Conservation (phyloP, 2,329 filamentous ascomycete species). For the Xylaria polymorpha region DNA sequence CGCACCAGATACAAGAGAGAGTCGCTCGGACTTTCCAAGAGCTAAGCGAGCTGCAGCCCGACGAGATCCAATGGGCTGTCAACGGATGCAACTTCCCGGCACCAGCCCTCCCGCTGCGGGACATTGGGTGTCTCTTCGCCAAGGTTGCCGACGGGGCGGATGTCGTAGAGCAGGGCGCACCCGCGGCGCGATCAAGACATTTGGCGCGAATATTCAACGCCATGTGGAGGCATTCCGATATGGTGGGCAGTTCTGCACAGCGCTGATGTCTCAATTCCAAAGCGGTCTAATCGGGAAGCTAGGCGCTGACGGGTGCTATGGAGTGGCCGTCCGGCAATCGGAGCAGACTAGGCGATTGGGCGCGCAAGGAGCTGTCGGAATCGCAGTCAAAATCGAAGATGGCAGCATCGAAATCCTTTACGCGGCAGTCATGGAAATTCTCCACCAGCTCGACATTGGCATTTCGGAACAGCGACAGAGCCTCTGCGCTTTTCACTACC, state of each 20-base stretch:
- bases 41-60: neutral
- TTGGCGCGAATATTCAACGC: neutral
- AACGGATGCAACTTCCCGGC: neutral
- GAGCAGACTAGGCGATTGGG: neutral
- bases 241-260: neutral
- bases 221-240: neutral
- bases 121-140: neutral
- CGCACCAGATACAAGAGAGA: neutral
- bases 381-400: conserved; percentile 6
- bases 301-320: neutral
- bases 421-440: neutral
- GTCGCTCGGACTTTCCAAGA: neutral
- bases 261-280: neutral
- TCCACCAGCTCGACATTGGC: neutral
- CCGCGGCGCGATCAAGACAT: neutral
- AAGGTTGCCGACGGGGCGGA: neutral
- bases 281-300: neutral
- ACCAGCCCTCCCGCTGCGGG: neutral
- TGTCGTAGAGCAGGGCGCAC: neutral
- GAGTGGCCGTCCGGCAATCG: neutral
- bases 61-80: neutral
- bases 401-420: neutral
- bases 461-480: neutral
- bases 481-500: conserved; percentile 3
- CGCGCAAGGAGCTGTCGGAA: neutral